Conservation (phyloP, 495 filamentous ascomycete genomes). For the Melanomma pulvis-pyrius region DNA sequence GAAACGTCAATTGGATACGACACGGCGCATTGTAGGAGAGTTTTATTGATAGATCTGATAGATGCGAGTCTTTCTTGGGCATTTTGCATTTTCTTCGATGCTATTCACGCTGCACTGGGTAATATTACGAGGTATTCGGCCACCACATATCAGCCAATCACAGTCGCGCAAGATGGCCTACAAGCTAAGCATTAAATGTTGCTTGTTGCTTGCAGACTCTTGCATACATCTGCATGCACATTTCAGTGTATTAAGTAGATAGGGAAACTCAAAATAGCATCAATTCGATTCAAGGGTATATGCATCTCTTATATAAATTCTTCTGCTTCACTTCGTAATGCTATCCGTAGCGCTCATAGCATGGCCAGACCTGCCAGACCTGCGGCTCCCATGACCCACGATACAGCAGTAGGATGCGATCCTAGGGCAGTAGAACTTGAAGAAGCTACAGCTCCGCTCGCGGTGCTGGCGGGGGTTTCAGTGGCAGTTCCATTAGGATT, state of each 20-base stretch:
- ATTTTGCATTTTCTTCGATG: background rate
- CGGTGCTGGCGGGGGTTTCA: slow-evolving; percentile 17
- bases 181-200: background rate
- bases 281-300: background rate
- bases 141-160: slow-evolving; percentile 11
- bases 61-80: background rate
- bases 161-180: background rate
- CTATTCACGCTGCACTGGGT: background rate
- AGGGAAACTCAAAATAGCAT: background rate
- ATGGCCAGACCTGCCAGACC: slow-evolving; percentile 26
- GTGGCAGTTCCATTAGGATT: slow-evolving; percentile 31
- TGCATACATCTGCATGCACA: background rate
- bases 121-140: background rate
- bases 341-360: slow-evolving; percentile 14
- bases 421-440: slow-evolving; percentile 18
- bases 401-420: slow-evolving; percentile 14
- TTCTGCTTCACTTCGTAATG: background rate
- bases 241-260: background rate
- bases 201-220: background rate
- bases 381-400: slow-evolving; percentile 33
- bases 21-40: background rate
- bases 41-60: background rate
- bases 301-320: background rate
- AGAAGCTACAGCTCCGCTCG: slow-evolving; percentile 6
- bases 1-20: background rate